These are phyloP conservation scores for Echeveria elegans DNA, from an alignment of 164 flowering plant species.

Conservation along the genomic window DNA sequence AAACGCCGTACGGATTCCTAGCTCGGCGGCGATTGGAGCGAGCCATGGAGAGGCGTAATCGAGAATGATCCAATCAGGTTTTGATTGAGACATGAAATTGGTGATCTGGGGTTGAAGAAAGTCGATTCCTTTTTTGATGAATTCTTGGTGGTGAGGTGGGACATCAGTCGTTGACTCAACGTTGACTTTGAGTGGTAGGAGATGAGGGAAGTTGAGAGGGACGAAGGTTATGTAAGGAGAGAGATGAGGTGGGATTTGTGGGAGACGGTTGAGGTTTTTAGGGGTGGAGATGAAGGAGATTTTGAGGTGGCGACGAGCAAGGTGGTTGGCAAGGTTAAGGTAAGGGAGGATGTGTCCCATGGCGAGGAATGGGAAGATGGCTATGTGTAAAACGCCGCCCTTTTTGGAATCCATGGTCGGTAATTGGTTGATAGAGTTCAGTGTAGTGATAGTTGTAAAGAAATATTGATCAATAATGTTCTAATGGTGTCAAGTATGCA, in stretches of 20 bases:
- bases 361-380: slow-evolving; percentile 59
- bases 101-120: slow-evolving; percentile 17
- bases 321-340: slow-evolving; percentile 26
- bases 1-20: slow-evolving; percentile 24
- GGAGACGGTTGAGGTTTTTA: slow-evolving; percentile 35
- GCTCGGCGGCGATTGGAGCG: slow-evolving; percentile 24
- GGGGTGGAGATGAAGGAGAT: slow-evolving; percentile 51
- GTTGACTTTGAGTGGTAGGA: slow-evolving; percentile 16
- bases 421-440: background rate
- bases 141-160: slow-evolving; percentile 17
- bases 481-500: no score
- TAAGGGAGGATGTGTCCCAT: slow-evolving; percentile 53
- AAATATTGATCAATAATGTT: no score
- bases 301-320: slow-evolving; percentile 35
- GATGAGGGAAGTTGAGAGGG: slow-evolving; percentile 26
- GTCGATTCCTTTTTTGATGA: slow-evolving; percentile 39
- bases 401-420: background rate
- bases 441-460: background rate
- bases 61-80: slow-evolving; percentile 40
- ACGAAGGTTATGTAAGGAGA: slow-evolving; percentile 17
- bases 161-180: slow-evolving; percentile 44
- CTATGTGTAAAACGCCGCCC: slow-evolving; percentile 24
- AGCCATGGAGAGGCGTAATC: slow-evolving; percentile 61
- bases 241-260: slow-evolving; percentile 20
- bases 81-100: slow-evolving; percentile 20